Evolutionary conservation across 108 stramenopile species (phyloP).

Genomic region (Pseudonitzschia multiseries): DNA sequence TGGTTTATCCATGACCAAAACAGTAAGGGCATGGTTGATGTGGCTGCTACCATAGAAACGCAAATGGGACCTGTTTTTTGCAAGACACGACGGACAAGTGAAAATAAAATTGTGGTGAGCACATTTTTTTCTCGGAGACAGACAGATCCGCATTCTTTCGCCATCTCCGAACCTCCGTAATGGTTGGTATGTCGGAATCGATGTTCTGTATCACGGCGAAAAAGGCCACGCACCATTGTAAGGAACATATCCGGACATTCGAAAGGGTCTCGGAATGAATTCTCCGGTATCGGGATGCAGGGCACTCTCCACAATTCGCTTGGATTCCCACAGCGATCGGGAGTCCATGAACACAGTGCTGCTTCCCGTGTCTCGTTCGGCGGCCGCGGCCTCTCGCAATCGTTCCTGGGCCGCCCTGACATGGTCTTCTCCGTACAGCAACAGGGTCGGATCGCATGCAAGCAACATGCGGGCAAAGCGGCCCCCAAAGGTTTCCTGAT

Average conservation of each 20-base stretch:
- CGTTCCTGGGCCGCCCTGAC: constrained; percentile 37
- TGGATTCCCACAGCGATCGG: constrained; percentile 48
- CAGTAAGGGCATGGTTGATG: constrained; percentile 53
- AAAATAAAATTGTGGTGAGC: no score
- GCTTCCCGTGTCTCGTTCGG: constrained; percentile 24
- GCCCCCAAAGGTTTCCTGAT: constrained; percentile 57
- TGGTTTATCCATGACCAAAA: constrained; percentile 91
- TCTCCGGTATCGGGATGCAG: constrained; percentile 93
- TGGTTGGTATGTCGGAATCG: no score
- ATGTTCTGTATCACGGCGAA: no score
- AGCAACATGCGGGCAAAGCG: constrained; percentile 70
- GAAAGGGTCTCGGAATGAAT: constrained; percentile 78
- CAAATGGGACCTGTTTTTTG: constrained; percentile 79
- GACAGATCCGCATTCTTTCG: no score
- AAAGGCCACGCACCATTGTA: no score
- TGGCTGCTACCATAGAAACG: constrained; percentile 67
- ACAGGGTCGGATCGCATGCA: constrained; percentile 70
- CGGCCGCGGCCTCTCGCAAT: constrained; percentile 38
- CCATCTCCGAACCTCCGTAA: no score
- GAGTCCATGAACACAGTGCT: constrained; percentile 7
- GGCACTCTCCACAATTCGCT: constrained; percentile 61
- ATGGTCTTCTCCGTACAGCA: constrained; percentile 52
- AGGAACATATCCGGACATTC: constrained; percentile 86
- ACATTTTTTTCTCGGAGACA: no score
- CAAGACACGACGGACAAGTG: no score